These are phyloP conservation scores for Teratosphaeriaceae sp. DNA, from an alignment of 2,329 filamentous ascomycete species.

Conservation along the genomic window DNA sequence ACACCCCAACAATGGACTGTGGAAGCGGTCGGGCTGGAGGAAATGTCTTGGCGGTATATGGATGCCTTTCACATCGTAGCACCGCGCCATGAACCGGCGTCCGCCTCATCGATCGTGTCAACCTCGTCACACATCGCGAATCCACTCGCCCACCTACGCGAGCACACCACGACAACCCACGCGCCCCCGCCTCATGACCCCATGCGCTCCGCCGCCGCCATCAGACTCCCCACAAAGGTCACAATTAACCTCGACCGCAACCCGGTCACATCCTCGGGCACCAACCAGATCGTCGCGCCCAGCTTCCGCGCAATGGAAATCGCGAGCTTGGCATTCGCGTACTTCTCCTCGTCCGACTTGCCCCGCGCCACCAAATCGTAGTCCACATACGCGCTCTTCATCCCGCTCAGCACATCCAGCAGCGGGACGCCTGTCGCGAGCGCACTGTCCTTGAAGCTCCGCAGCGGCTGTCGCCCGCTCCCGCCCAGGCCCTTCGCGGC, in stretches of 20 bases:
- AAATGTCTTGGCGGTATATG: too few species aligned
- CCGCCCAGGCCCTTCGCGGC: slow-evolving; percentile 68
- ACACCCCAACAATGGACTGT: too few species aligned
- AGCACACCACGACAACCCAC: too few species aligned
- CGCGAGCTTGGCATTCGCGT: slow-evolving; percentile 93
- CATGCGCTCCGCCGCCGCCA: slow-evolving; percentile 44
- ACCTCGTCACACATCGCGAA: neutral
- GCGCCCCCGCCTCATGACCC: neutral
- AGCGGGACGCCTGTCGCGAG: slow-evolving; percentile 85
- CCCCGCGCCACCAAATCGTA: slow-evolving; percentile 90
- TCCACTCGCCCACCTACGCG: neutral
- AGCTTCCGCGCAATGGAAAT: slow-evolving; percentile 99
- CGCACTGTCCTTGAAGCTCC: slow-evolving; percentile 85
- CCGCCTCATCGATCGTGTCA: too few species aligned
- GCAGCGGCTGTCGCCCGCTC: slow-evolving; percentile 68
- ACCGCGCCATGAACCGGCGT: too few species aligned
- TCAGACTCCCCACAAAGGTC: slow-evolving; percentile 85
- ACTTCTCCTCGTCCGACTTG: slow-evolving; percentile 80
- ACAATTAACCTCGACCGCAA: slow-evolving; percentile 85
- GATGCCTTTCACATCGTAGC: too few species aligned
- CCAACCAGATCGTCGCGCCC: slow-evolving; percentile 96
- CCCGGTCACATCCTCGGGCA: slow-evolving; percentile 96
- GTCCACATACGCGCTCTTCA: slow-evolving; percentile 98
- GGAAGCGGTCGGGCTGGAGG: too few species aligned
- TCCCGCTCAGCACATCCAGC: slow-evolving; percentile 89